Percentiles rank a stretch among this genome's conserved stretches.
Conservation (phyloP, 1,284 basidiomycete species). For the Sporisorium iseilematis-ciliati region DNA sequence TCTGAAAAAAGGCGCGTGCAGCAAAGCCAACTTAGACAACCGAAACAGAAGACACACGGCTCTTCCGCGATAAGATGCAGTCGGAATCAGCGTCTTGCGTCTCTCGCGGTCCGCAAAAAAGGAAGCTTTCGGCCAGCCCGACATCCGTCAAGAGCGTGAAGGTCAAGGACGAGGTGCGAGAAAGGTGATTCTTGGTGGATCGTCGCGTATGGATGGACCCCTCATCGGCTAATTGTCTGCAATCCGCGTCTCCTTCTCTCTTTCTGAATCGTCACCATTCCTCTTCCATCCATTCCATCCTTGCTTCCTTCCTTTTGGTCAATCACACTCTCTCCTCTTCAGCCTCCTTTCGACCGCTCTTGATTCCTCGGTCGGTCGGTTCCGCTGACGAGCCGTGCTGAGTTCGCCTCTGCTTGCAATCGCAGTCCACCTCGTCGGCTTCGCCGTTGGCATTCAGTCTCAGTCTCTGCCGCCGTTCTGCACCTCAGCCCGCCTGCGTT, state of each 20-base stretch:
- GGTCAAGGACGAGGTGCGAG: too few relatives aligned
- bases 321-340: not conserved
- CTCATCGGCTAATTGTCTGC: constrained; percentile 8
- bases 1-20: constrained; percentile 7
- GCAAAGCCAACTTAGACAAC: not conserved
- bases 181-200: not conserved
- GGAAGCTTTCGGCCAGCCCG: constrained; percentile 2
- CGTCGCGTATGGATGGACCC: constrained; percentile 13
- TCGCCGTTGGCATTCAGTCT: not conserved
- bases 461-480: not conserved
- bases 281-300: not conserved
- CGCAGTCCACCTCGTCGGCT: not conserved
- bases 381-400: not conserved
- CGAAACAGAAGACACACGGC: constrained; percentile 3
- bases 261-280: not conserved
- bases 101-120: not conserved
- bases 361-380: not conserved
- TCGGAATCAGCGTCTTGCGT: not conserved
- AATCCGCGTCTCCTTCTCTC: not conserved
- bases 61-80: not conserved
- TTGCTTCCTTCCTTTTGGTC: too few relatives aligned
- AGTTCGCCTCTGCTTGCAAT: not conserved
- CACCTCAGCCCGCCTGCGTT: not conserved
- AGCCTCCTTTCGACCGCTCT: not conserved
- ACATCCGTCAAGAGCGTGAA: not conserved